Base-by-base conservation (phyloP, 139 green algal species). In the Chlorella vulgaris region DNA sequence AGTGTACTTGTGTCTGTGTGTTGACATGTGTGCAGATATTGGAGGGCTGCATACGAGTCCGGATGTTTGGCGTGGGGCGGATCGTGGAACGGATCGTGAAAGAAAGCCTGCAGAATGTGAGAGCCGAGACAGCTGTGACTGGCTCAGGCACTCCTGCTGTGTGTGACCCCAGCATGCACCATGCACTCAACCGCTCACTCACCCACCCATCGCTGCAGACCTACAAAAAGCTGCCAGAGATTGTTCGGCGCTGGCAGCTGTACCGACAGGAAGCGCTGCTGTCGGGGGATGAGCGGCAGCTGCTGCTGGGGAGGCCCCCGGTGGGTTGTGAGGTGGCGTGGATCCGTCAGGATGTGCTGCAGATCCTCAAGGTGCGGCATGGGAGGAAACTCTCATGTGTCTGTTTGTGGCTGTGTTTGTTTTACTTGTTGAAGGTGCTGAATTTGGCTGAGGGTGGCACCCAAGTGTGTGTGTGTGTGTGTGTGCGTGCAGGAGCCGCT, bases 41-140 rank as follows among this genome's bases (percentile, higher is more conserved):
- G 35, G 43, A 82, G 69, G 84, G 84, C 31, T 24, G 42, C 73
- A 74, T 88, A 29, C 43, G 67, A 21, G 84, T 88, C 3, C 47
- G 55, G 42, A 85, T 88, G 61, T 82, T 85, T 70, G 84, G 84
- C 26, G 47, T 88, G 47, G 84, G 84, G 42, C 53, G 79, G n/a
- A 76, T 90, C 18, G 83, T 89, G 22, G 74, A 89, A 70, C n/a
- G 51, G 18, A 80, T 83, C 22, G 69, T 90, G 21, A 70, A 73
- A 36, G 80, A 86, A 73, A 77, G n/a, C 29, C 78, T 90, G 51
- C 3, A 39, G 1, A 85, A 87, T 21, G 73, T 79, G 73, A 67
- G 73, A 29, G 43, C 19, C 24, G 69, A 4, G 6, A 53, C 7
- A 1, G 38, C 33, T 4, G 38, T 38, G 36, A 1, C 24, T n/a